Evolutionary conservation across 208 protist genomes (phyloP).

Genomic region (Crithidia acanthocephali): DNA sequence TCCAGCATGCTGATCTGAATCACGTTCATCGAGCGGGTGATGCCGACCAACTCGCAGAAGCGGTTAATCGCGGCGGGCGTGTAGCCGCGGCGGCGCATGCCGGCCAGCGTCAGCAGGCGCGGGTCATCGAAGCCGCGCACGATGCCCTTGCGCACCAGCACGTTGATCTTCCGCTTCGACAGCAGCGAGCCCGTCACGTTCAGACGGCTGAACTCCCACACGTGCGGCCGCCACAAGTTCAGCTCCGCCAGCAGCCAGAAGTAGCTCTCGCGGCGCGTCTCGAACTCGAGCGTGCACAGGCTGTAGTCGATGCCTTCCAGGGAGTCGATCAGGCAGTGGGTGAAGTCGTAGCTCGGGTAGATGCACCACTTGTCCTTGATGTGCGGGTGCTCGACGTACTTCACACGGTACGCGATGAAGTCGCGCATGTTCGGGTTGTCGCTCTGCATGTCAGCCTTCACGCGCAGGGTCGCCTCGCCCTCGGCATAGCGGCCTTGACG

Average conservation of each 20-base stretch:
- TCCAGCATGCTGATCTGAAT: conserved; percentile 96
- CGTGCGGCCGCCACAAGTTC: conserved; percentile 92
- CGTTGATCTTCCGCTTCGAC: conserved; percentile 98
- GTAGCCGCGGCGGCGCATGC: conserved; percentile 98
- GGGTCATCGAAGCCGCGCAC: conserved; percentile 99
- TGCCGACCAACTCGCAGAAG: conserved; percentile 97
- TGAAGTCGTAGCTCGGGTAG: conserved; percentile 99
- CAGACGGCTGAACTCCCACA: conserved; percentile 98
- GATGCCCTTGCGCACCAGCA: conserved; percentile 95
- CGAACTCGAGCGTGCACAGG: conserved; percentile 99
- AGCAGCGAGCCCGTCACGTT: conserved; percentile 98
- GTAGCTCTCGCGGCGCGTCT: conserved; percentile 97
- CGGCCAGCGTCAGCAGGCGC: conserved; percentile 96
- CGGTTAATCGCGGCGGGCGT: conserved; percentile 96
- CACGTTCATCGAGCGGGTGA: conserved; percentile 92
- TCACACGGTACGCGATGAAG: conserved; percentile 99
- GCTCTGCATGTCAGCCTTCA: conserved; percentile 98
- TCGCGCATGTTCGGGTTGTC: conserved; percentile 99
- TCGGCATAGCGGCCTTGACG: conserved; percentile 96
- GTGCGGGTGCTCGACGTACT: conserved; percentile 95
- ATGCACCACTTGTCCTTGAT: conserved; percentile 97
- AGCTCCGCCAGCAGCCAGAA: conserved; percentile 96
- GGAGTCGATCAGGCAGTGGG: conserved; percentile 99
- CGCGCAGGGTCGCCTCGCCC: conserved; percentile 97
- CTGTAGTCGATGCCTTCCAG: conserved; percentile 99